These are phyloP conservation scores for Chlorella sorokiniana DNA, from an alignment of 139 green algal genomes.

Conservation along the genomic window DNA sequence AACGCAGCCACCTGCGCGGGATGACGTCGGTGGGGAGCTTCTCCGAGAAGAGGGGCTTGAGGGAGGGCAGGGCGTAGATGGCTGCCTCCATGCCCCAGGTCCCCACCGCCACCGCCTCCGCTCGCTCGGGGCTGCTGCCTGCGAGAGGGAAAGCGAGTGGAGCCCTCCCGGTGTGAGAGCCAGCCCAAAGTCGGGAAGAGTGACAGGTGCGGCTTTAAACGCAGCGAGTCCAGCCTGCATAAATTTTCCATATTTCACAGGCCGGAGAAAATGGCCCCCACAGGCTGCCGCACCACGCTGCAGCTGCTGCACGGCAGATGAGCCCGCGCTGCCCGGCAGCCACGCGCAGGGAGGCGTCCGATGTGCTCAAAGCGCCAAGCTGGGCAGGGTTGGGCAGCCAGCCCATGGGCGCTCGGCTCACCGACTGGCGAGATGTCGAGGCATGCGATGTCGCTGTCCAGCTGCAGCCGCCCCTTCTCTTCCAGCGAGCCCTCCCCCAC, in stretches of 20 bases:
- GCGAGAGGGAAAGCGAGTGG: background rate
- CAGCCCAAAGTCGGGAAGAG: background rate
- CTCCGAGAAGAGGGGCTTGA: slow-evolving; percentile 50
- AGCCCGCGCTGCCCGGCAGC: too few species aligned
- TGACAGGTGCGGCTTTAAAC: too few species aligned
- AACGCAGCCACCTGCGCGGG: slow-evolving; percentile 57
- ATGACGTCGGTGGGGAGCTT: slow-evolving; percentile 79
- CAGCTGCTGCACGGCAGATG: too few species aligned
- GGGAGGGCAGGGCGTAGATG: slow-evolving; percentile 58
- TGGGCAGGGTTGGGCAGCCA: background rate
- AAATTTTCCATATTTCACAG: too few species aligned
- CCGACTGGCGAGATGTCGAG: slow-evolving; percentile 84
- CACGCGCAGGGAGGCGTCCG: background rate
- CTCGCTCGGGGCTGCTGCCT: slow-evolving; percentile 20
- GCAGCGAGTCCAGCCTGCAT: too few species aligned
- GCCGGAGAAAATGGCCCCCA: too few species aligned
- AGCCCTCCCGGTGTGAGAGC: background rate
- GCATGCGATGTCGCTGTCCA: slow-evolving; percentile 89
- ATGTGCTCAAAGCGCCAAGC: background rate
- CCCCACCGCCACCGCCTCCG: slow-evolving; percentile 62
- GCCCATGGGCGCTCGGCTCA: background rate
- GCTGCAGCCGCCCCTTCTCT: slow-evolving; percentile 52
- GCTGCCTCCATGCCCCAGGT: slow-evolving; percentile 66
- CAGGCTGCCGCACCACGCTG: too few species aligned
- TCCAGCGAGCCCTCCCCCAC: slow-evolving; percentile 55